These are phyloP conservation scores for Cytospora mali DNA, from an alignment of 2,329 filamentous ascomycete genomes.

Conservation along the genomic window DNA sequence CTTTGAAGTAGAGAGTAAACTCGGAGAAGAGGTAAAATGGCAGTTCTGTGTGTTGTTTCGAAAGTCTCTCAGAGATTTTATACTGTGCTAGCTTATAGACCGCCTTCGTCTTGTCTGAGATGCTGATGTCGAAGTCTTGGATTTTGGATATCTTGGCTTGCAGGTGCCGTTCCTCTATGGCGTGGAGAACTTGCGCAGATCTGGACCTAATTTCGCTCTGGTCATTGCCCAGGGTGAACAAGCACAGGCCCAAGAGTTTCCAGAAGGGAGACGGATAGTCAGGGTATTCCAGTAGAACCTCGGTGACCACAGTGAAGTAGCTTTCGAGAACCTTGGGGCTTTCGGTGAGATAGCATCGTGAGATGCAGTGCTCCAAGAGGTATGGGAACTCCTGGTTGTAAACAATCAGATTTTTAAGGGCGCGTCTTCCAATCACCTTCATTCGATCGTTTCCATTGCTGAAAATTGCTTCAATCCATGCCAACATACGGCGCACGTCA, in stretches of 20 bases:
- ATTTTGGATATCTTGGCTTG: conserved; percentile 78
- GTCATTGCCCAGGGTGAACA: conserved; percentile 92
- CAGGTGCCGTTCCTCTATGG: conserved; percentile 79
- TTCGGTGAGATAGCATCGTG: conserved; percentile 85
- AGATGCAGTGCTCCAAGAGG: conserved; percentile 85
- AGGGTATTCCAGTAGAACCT: conserved; percentile 81
- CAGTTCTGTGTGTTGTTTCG: conserved; percentile 83
- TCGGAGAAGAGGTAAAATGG: conserved; percentile 96
- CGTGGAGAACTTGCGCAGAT: conserved; percentile 78
- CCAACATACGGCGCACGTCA: conserved; percentile 87
- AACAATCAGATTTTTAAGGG: conserved; percentile 84
- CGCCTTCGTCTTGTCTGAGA: conserved; percentile 96
- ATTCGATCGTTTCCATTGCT: conserved; percentile 88
- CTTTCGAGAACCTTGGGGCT: conserved; percentile 84
- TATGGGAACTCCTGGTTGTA: conserved; percentile 88
- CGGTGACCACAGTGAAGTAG: conserved; percentile 90
- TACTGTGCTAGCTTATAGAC: conserved; percentile 98
- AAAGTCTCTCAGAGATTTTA: conserved; percentile 88
- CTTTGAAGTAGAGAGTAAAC: conserved; percentile 91
- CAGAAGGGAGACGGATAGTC: conserved; percentile 86
- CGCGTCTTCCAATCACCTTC: conserved; percentile 85
- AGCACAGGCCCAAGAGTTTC: conserved; percentile 83
- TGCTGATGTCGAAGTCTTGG: conserved; percentile 96
- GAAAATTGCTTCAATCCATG: conserved; percentile 96
- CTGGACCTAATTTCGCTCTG: conserved; percentile 87